These are phyloP conservation scores for Pichia occidentalis DNA, from an alignment of 805 yeast species.

Conservation along the genomic window DNA sequence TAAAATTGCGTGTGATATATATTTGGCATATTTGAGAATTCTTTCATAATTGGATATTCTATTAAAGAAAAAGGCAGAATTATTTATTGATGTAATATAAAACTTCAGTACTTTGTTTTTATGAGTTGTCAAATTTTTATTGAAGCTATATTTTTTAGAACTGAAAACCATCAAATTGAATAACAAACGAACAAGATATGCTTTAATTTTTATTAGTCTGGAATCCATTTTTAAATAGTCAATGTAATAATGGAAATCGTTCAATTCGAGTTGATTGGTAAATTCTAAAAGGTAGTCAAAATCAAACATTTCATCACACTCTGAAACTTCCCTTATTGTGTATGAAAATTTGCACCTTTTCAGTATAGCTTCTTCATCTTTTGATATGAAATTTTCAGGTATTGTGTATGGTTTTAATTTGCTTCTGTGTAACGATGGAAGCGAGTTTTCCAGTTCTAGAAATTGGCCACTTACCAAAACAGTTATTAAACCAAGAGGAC, in stretches of 20 bases:
- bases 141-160: conserved; percentile 1
- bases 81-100: conserved; percentile 2
- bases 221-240: conserved; percentile 3
- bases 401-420: not conserved
- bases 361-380: not conserved
- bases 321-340: not conserved
- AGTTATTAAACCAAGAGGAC: conserved; percentile 2
- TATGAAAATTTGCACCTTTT: not conserved
- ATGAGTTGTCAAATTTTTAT: conserved; percentile 1
- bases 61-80: conserved; percentile 1
- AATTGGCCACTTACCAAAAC: conserved; percentile 4
- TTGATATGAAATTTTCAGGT: not conserved
- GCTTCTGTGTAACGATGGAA: not conserved
- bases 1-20: conserved; percentile 1
- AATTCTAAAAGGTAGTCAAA: conserved; percentile 2
- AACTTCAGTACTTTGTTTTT: conserved; percentile 3
- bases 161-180: not conserved
- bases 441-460: not conserved
- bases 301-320: conserved; percentile 9
- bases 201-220: not conserved
- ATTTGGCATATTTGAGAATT: conserved; percentile 3
- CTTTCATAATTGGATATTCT: not conserved
- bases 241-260: conserved; percentile 3
- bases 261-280: not conserved
- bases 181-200: not conserved